Evolutionary conservation across 139 green algal genomes (phyloP).

Genomic region (Micractinium sp.): DNA sequence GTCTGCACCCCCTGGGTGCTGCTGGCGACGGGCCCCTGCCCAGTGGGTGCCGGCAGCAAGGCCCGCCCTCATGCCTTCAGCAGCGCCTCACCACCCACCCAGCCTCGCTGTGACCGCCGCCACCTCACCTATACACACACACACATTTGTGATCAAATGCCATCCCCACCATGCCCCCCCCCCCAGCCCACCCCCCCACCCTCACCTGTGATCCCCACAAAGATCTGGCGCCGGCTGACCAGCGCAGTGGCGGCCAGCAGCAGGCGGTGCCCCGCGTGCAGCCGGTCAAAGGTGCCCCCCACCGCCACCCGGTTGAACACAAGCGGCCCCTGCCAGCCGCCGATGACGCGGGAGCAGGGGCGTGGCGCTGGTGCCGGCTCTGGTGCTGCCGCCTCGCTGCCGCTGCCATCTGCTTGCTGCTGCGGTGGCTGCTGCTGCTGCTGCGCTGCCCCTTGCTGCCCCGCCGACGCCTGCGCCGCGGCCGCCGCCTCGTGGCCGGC

Average conservation of each 20-base stretch:
- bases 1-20: too few relatives aligned
- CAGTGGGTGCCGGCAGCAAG: too few relatives aligned
- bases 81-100: too few relatives aligned
- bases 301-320: conserved; percentile 68
- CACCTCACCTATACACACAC: too few relatives aligned
- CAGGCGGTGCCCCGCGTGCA: conserved; percentile 92
- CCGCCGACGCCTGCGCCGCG: not conserved
- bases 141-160: too few relatives aligned
- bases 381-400: conserved; percentile 10
- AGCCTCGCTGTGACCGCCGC: too few relatives aligned
- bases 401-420: not conserved
- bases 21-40: too few relatives aligned
- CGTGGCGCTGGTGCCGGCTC: not conserved
- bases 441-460: conserved; percentile 31
- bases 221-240: conserved; percentile 57
- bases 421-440: not conserved
- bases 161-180: not conserved
- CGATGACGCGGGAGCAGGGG: conserved; percentile 24
- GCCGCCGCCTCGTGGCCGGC: not conserved
- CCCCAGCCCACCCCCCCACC: not conserved
- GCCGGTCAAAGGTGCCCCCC: conserved; percentile 93
- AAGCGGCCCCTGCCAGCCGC: conserved; percentile 45
- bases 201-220: conserved; percentile 83
- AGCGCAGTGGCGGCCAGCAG: conserved; percentile 85
- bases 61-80: too few relatives aligned